Conservation (phyloP, 1,139 yeast species). For the Yamadazyma atlantica region DNA sequence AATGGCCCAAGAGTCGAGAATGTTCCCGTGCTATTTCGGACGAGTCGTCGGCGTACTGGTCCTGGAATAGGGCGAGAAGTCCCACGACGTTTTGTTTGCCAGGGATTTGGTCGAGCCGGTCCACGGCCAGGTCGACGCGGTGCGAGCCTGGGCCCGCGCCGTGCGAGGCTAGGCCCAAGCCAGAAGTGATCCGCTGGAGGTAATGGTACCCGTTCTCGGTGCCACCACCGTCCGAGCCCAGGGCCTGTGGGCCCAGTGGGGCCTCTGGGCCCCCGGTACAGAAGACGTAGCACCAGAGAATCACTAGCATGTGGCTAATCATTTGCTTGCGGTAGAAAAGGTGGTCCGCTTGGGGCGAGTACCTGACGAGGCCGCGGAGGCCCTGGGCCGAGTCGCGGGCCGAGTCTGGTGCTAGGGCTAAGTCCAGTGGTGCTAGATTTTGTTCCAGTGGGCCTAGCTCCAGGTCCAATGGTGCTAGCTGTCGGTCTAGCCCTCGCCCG, state of each 20-base stretch:
- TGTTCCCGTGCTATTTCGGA: constrained; percentile 18
- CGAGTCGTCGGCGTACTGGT: constrained; percentile 9
- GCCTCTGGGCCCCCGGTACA: constrained; percentile 40
- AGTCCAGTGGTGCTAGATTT: too few relatives aligned
- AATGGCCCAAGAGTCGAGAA: constrained; percentile 14
- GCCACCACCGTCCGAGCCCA: too few relatives aligned
- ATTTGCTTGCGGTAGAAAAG: constrained; percentile 43
- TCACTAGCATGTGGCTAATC: constrained; percentile 38
- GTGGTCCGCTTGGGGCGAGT: constrained; percentile 51
- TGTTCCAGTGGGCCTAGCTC: too few relatives aligned
- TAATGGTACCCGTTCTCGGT: constrained; percentile 43
- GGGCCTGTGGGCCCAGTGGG: too few relatives aligned
- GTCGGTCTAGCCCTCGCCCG: too few relatives aligned
- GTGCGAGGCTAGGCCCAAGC: too few relatives aligned
- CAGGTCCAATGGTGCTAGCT: too few relatives aligned
- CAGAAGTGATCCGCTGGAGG: constrained; percentile 34
- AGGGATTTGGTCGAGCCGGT: constrained; percentile 14
- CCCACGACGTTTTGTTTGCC: constrained; percentile 44
- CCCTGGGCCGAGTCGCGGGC: too few relatives aligned
- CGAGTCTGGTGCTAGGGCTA: too few relatives aligned
- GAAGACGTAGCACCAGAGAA: constrained; percentile 49
- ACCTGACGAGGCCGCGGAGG: constrained; percentile 24
- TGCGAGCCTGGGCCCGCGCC: too few relatives aligned
- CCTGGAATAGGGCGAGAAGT: constrained; percentile 10
- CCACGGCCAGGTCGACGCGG: too few relatives aligned